Conservation (phyloP, 2,329 filamentous ascomycete species). For the Xylariaceae sp. region DNA sequence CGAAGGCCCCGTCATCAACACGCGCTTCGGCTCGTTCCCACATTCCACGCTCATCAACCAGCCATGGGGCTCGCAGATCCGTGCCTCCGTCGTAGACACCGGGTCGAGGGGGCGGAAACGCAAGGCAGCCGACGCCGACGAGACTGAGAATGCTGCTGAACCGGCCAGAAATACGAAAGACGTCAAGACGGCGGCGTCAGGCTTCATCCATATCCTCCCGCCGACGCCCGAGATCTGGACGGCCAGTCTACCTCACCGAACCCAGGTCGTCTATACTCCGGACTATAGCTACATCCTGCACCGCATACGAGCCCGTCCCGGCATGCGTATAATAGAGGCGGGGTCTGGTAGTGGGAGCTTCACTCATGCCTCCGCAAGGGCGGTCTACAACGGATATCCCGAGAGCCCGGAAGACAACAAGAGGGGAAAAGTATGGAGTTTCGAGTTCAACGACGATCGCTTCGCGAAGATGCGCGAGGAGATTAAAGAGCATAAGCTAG, state of each 20-base stretch:
- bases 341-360: constrained; percentile 80
- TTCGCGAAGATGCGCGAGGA: constrained; percentile 65
- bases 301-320: constrained; percentile 66
- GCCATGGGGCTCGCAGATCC: constrained; percentile 87
- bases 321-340: constrained; percentile 70
- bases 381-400: constrained; percentile 69
- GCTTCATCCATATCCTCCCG: constrained; percentile 72
- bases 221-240: constrained; percentile 83
- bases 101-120: constrained; percentile 76
- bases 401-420: constrained; percentile 36
- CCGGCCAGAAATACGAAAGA: constrained; percentile 26
- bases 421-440: constrained; percentile 70
- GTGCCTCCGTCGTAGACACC: constrained; percentile 85
- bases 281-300: constrained; percentile 83
- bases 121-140: constrained; percentile 48
- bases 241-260: constrained; percentile 70
- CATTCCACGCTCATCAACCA: constrained; percentile 71
- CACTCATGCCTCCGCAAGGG: constrained; percentile 70
- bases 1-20: constrained; percentile 79
- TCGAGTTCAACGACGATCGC: constrained; percentile 72
- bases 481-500: constrained; percentile 61
- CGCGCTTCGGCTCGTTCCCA: constrained; percentile 85
- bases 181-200: constrained; percentile 52
- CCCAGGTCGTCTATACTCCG: constrained; percentile 81
- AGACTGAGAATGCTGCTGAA: constrained; percentile 34